phyloP scores from a whole-genome alignment of 495 filamentous ascomycete species.

The Cercophora scortea region DNA sequence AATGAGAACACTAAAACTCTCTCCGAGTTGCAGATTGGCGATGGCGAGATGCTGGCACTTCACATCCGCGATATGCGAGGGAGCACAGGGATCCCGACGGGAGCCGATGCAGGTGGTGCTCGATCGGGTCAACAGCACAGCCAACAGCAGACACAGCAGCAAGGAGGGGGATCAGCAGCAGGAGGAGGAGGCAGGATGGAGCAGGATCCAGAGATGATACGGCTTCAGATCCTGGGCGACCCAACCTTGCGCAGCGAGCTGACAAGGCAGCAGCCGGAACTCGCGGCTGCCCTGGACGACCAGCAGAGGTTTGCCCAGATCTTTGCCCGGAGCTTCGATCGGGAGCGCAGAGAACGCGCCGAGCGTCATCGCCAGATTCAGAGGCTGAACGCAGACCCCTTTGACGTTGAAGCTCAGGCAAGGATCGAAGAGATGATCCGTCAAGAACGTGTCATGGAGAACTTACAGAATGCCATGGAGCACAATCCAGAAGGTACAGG shows the following conservation, averaged over 20 bases:
- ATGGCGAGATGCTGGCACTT: constrained; percentile 89
- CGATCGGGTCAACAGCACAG: too few relatives aligned
- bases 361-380: constrained; percentile 74
- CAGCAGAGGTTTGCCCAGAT: constrained; percentile 65
- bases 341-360: constrained; percentile 59
- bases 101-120: neutral
- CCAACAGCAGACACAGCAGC: neutral
- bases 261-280: constrained; percentile 58
- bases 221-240: constrained; percentile 73
- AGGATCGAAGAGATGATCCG: constrained; percentile 96
- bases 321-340: constrained; percentile 54
- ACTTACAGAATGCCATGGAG: constrained; percentile 91
- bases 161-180: constrained; percentile 11
- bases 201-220: constrained; percentile 72
- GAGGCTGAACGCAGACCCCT: constrained; percentile 78
- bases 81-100: constrained; percentile 27
- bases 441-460: constrained; percentile 86
- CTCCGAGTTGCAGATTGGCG: constrained; percentile 68
- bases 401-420: constrained; percentile 82
- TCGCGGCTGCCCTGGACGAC: constrained; percentile 73
- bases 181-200: constrained; percentile 8
- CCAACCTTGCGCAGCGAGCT: constrained; percentile 63
- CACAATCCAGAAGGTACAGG: constrained; percentile 85
- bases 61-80: constrained; percentile 57
- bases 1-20: constrained; percentile 70